Percentiles rank a stretch among this genome's conserved stretches.
phyloP scores from a whole-genome alignment of 345 rosid genomes.

The Alliaria petiolata region DNA sequence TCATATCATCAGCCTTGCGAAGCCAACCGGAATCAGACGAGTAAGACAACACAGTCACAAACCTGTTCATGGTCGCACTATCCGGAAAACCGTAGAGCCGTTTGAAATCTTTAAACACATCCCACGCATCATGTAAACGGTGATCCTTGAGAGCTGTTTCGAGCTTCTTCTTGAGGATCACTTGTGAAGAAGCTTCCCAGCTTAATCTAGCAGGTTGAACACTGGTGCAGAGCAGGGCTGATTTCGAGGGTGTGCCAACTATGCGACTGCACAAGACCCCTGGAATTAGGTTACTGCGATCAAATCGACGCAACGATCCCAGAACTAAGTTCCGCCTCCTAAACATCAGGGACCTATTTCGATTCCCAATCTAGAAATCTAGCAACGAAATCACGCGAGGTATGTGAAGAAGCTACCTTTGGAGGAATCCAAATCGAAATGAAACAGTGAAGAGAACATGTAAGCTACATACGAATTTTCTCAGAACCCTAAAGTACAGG shows the following conservation, averaged over 20 bases:
- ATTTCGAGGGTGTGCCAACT: not conserved
- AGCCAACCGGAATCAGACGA: conserved; percentile 58
- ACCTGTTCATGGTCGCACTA: conserved; percentile 32
- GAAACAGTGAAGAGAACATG: not conserved
- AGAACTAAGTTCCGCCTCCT: not conserved
- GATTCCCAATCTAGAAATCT: not conserved
- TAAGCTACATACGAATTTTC: not conserved
- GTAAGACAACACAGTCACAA: conserved; percentile 59
- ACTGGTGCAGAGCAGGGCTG: not conserved
- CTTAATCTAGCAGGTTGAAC: conserved; percentile 32
- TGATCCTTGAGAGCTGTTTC: conserved; percentile 52
- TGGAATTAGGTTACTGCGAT: not conserved
- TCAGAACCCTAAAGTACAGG: not conserved
- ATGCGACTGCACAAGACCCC: not conserved
- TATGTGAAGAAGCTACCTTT: not conserved
- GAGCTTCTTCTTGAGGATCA: conserved; percentile 52
- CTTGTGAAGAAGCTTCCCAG: conserved; percentile 51
- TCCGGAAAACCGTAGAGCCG: no score
- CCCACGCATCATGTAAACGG: conserved; percentile 59
- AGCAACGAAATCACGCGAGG: not conserved
- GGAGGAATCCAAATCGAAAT: not conserved
- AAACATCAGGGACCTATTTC: conserved; percentile 3
- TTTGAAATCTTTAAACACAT: conserved; percentile 53
- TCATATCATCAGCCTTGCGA: conserved; percentile 52
- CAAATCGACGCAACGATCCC: conserved; percentile 8